Base-by-base conservation (phyloP, 2,329 filamentous ascomycete species). In the Tolypocladium pustulatum region DNA sequence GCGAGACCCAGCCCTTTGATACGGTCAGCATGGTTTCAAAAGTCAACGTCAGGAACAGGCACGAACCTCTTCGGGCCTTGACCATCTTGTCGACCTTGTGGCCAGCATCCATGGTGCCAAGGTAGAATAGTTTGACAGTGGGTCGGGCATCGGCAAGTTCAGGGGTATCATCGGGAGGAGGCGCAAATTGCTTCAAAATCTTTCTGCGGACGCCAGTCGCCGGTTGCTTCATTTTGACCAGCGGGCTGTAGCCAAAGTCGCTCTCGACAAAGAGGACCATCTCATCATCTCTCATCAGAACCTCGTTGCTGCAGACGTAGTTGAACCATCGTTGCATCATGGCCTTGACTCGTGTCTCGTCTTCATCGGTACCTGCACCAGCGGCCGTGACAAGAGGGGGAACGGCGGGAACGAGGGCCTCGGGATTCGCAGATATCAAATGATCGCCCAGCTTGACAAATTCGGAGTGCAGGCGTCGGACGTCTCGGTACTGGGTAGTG, bases 201-300 rank as follows among this genome's bases (percentile, higher is more conserved):
- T 97, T 97, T 69, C 94, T 84, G 62, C 94, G 86, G 65, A 99
- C 91, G 51, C 94, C 94, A 1, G 94, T 99, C 10, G 94, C 94
- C 27, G 94, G 94, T 73, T 99, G 94, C 78, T 95, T 96, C 81
- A 91, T 91, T 72, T 93, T 88, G 54, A 97, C 87, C 68, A 97
- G 89, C 1, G 94, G 94, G 68, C 91, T 97, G 74, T 99, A 99
- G 46, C 94, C 94, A 72, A 97, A 97, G 72, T 99, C 94, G 70
- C 91, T 96, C 75, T 99, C 94, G n/a, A 99, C 91, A 67, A 99
- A 99, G 61, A 97, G 86, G 6, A 97, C 85, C 85, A 97, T 93
- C 75, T 99, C 94, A 62, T 97, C 93, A 70, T 99, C 94, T 62
- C 89, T 85, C 79, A 96, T 96, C 9, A 99, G 82, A 1, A 95